Evolutionary conservation across 805 yeast species (phyloP).

Genomic region (Ogataea ganodermae): DNA sequence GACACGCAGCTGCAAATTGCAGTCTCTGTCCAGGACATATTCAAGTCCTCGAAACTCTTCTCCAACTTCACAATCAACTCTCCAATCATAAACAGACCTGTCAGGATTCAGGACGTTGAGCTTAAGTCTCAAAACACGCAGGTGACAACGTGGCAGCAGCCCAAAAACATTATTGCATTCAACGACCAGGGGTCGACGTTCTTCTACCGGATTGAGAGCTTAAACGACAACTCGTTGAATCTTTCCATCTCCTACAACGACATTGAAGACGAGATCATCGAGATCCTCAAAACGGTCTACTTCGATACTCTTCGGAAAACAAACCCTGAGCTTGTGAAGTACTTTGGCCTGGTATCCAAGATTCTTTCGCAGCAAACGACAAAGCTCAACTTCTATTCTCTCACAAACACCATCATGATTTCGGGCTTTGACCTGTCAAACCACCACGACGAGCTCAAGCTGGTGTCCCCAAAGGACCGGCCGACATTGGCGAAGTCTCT

Average conservation of each 20-base stretch:
- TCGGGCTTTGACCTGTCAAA: conserved; percentile 14
- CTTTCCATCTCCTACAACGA: conserved; percentile 49
- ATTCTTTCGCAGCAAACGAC: conserved; percentile 25
- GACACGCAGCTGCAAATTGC: conserved; percentile 62
- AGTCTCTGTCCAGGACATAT: conserved; percentile 80
- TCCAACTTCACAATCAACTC: conserved; percentile 73
- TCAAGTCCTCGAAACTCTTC: conserved; percentile 54
- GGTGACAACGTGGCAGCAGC: conserved; percentile 34
- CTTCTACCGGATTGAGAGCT: conserved; percentile 52
- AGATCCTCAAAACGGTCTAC: conserved; percentile 28
- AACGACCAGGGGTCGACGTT: conserved; percentile 71
- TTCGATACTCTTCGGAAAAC: conserved; percentile 11
- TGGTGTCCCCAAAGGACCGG: conserved; percentile 19
- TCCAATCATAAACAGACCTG: conserved; percentile 50
- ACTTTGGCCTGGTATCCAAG: conserved; percentile 23
- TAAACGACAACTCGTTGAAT: conserved; percentile 40
- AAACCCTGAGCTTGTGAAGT: conserved; percentile 21
- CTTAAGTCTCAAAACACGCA: conserved; percentile 23
- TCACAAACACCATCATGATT: conserved; percentile 24
- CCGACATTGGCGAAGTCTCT: conserved; percentile 14
- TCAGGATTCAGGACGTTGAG: conserved; percentile 49
- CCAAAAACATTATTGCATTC: conserved; percentile 50
- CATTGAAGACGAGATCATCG: conserved; percentile 46
- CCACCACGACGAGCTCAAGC: conserved; percentile 9
- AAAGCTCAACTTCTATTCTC: conserved; percentile 33